Conservation (phyloP, 768 basidiomycete genomes). For the Suillus clintonianus region DNA sequence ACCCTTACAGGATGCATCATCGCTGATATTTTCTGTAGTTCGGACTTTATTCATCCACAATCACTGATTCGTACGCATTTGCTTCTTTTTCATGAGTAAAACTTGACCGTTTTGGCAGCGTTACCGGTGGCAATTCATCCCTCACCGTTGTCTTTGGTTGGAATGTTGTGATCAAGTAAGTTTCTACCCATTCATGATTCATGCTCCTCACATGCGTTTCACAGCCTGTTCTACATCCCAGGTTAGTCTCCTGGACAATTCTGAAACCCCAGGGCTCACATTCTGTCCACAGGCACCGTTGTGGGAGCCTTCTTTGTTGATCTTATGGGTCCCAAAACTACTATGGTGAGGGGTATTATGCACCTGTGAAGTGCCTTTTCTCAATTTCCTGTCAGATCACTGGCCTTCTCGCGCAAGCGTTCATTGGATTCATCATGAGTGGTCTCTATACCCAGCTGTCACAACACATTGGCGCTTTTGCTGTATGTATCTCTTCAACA, state of each 20-base stretch:
- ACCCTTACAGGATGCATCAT: background rate
- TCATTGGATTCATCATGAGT: slow-evolving; percentile 89
- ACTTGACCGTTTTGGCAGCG: slow-evolving; percentile 36
- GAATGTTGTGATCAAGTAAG: slow-evolving; percentile 83
- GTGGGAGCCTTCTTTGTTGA: slow-evolving; percentile 78
- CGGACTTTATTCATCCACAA: slow-evolving; percentile 77
- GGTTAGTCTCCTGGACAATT: slow-evolving; percentile 28
- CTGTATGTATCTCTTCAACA: slow-evolving; percentile 42
- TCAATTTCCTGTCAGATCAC: slow-evolving; percentile 46
- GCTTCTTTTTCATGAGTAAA: background rate
- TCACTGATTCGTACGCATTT: slow-evolving; percentile 61
- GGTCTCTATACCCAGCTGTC: slow-evolving; percentile 70
- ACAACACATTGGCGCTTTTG: slow-evolving; percentile 70
- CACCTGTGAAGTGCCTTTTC: background rate
- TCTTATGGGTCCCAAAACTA: slow-evolving; percentile 71
- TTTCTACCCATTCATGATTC: slow-evolving; percentile 21
- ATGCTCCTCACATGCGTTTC: slow-evolving; percentile 25
- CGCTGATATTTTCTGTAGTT: slow-evolving; percentile 46
- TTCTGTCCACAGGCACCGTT: slow-evolving; percentile 48
- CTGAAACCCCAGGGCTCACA: slow-evolving; percentile 12
- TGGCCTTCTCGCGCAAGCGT: slow-evolving; percentile 66
- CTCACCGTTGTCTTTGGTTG: slow-evolving; percentile 76
- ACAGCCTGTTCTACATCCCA: slow-evolving; percentile 67
- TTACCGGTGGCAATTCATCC: slow-evolving; percentile 54
- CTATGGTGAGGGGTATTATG: slow-evolving; percentile 51